These are phyloP conservation scores for Suillus americanus DNA, from an alignment of 768 basidiomycete genomes.

Conservation along the genomic window DNA sequence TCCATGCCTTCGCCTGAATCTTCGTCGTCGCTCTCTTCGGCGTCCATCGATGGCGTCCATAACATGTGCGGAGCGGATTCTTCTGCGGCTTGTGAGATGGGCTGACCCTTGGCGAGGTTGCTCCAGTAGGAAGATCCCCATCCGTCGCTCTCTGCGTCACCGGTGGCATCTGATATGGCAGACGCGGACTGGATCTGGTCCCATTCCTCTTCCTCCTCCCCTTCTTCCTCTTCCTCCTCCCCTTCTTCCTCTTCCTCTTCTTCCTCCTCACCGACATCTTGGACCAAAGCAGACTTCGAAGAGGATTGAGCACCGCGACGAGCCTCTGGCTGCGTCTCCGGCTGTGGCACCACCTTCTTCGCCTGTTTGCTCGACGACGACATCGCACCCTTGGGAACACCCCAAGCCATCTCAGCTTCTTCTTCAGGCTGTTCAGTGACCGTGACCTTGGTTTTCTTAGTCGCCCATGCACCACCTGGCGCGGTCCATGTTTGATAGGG, in stretches of 20 bases:
- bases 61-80: conserved; percentile 21
- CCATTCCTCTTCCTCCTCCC: conserved; percentile 22
- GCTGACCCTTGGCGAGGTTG: conserved; percentile 22
- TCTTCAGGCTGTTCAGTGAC: conserved; percentile 22
- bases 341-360: conserved; percentile 16
- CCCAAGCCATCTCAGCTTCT: conserved; percentile 15
- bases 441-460: neutral
- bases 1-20: conserved; percentile 18
- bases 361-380: conserved; percentile 10
- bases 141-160: neutral
- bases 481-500: neutral
- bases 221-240: neutral
- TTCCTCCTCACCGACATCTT: conserved; percentile 14
- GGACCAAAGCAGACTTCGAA: conserved; percentile 15
- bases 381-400: neutral
- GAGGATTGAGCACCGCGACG: conserved; percentile 10
- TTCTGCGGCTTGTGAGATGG: conserved; percentile 16
- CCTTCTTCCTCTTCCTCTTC: neutral
- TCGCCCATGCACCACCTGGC: neutral
- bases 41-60: conserved; percentile 23
- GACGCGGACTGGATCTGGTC: conserved; percentile 21
- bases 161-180: neutral
- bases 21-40: conserved; percentile 26
- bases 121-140: conserved; percentile 24
- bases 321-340: conserved; percentile 7